Percentiles rank a stretch among this genome's conserved stretches.
Conservation (phyloP, 768 basidiomycete genomes). For the Russula olivacea region DNA sequence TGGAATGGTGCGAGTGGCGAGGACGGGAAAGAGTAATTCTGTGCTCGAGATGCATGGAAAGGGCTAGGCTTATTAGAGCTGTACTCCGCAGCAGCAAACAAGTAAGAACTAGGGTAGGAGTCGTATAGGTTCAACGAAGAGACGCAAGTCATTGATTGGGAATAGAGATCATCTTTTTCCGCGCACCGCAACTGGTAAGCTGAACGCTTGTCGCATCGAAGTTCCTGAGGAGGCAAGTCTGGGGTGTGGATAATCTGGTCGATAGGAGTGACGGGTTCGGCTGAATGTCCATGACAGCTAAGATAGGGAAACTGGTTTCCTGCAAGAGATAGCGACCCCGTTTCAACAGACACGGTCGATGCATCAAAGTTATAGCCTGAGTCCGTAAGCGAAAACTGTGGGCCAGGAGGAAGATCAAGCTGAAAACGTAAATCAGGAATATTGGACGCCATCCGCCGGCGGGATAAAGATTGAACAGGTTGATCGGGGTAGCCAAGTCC, state of each 20-base stretch:
- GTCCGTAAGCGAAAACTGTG: slow-evolving; percentile 19
- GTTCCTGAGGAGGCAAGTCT: slow-evolving; percentile 28
- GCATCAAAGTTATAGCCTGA: slow-evolving; percentile 20
- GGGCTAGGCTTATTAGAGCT: slow-evolving; percentile 8
- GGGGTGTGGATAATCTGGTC: slow-evolving; percentile 32
- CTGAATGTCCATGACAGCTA: slow-evolving; percentile 3
- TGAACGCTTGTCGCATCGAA: slow-evolving; percentile 22
- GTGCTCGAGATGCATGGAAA: slow-evolving; percentile 14
- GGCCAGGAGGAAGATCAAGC: slow-evolving; percentile 25
- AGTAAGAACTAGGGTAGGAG: neutral
- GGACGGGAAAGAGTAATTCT: slow-evolving; percentile 17
- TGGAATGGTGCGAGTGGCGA: slow-evolving; percentile 15
- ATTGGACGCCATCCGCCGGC: slow-evolving; percentile 32
- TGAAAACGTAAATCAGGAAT: slow-evolving; percentile 28
- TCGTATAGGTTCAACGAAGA: slow-evolving; percentile 1
- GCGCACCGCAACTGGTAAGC: neutral
- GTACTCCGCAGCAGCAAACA: neutral
- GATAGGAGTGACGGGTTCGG: slow-evolving; percentile 26
- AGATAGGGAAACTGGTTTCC: slow-evolving; percentile 10
- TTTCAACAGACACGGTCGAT: slow-evolving; percentile 5
- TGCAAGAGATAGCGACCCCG: slow-evolving; percentile 9
- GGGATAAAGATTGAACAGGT: slow-evolving; percentile 30
- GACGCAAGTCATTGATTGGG: slow-evolving; percentile 2
- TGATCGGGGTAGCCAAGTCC: slow-evolving; percentile 1
- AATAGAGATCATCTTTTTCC: slow-evolving; percentile 8